Evolutionary conservation across 140 eudicot species (phyloP), one percentile per base, ranked within the genome.

Genomic region (Stevia rebaudiana): DNA sequence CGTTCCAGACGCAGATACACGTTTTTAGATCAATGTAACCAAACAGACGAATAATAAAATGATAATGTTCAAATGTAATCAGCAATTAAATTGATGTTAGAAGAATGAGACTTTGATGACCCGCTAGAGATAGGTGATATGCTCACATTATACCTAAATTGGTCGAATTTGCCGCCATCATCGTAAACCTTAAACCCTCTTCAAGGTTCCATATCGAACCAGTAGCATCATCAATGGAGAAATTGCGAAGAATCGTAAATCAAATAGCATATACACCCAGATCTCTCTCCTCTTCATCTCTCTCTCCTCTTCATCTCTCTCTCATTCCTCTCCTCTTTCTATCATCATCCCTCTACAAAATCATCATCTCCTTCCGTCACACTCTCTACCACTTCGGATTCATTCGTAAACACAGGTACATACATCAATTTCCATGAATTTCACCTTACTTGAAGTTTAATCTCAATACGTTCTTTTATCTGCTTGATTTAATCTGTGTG

Each of bases 301-400:
- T 84, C 76, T 74, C 84, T 8, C 70, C 80, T n/a, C 55, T 68
- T 17, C 83, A 80, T 48, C 80, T 76, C 74, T 76, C 89, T 54
- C 81, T 87, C 48, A 65, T 79, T 61, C 95, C 95, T 23, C 72
- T 87, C 49, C 92, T 87, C 59, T 81, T 81, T 48, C 13, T 79
- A 11, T 71, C 92, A 22, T 84, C 92, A 54, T 70, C 85, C 43
- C 62, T 85, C 67, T 88, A 85, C 83, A 69, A 65, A 24, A 3
- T 83, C 68, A 60, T 82, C 35, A 13, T 78, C 67, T 80, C 70
- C 65, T 58, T 85, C 69, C 97, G 97, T 67, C 84, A 25, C 74
- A 59, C 37, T 25, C 84, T 85, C 76, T 70, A 82, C 77, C 75
- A 58, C 68, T 39, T 74, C 12, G 51, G 78, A 10, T 37, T 88